phyloP scores from a whole-genome alignment of 495 filamentous ascomycete species.

The Tuber brumale region DNA sequence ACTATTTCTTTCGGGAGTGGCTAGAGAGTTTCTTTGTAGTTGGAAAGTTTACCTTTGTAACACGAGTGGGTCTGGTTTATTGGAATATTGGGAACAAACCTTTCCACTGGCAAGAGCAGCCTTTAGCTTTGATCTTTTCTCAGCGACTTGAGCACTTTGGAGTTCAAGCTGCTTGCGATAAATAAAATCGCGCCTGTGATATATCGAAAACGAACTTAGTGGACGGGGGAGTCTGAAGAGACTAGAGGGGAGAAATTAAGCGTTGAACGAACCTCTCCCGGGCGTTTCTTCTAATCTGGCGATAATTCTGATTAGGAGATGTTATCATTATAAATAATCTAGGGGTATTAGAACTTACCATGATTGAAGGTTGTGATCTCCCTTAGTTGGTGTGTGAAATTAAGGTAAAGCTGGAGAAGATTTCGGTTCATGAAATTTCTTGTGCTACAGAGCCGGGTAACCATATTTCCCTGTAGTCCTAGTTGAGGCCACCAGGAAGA shows the following conservation, averaged over 20 bases:
- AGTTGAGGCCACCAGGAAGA: neutral
- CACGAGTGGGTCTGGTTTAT: neutral
- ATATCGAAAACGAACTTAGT: slow-evolving; percentile 4
- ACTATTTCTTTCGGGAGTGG: slow-evolving; percentile 81
- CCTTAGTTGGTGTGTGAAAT: neutral
- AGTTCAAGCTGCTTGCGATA: slow-evolving; percentile 65
- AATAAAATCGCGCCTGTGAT: slow-evolving; percentile 76
- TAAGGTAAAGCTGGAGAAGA: neutral
- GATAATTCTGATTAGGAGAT: slow-evolving; percentile 7
- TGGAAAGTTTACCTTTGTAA: neutral
- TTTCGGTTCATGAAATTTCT: neutral
- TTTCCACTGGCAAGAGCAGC: slow-evolving; percentile 69
- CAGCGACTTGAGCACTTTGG: slow-evolving; percentile 82
- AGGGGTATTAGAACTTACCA: neutral
- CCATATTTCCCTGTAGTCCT: neutral
- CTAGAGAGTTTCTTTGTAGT: slow-evolving; percentile 48
- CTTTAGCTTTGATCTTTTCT: slow-evolving; percentile 81
- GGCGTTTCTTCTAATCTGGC: slow-evolving; percentile 39
- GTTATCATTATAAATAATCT: neutral
- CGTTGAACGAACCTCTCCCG: slow-evolving; percentile 33
- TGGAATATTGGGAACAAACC: slow-evolving; percentile 9
- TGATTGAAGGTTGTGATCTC: neutral
- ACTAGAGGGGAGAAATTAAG: neutral
- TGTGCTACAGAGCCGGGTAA: neutral
- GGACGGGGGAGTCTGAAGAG: neutral